These are phyloP conservation scores for Suhomyces sp. DNA, from an alignment of 805 yeast species.

Conservation along the genomic window DNA sequence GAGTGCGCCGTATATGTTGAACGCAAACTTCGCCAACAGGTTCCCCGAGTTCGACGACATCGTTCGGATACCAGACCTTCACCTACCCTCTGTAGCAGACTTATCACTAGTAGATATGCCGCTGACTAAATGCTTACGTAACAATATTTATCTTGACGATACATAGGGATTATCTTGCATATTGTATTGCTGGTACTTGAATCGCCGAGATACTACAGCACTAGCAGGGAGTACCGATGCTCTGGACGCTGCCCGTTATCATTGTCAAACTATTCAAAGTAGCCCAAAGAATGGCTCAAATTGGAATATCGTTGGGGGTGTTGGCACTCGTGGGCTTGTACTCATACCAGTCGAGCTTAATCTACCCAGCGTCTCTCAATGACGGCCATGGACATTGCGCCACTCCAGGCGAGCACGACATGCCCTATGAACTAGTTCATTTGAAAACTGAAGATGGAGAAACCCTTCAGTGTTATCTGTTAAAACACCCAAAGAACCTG, in stretches of 20 bases:
- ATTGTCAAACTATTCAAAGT: constrained; percentile 14
- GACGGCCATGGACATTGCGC: constrained; percentile 71
- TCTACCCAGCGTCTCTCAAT: constrained; percentile 83
- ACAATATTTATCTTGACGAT: neutral
- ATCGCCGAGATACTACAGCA: neutral
- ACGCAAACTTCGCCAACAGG: constrained; percentile 53
- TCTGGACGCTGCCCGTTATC: constrained; percentile 2
- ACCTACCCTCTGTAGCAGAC: neutral
- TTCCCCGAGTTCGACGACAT: constrained; percentile 9
- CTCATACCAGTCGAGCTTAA: constrained; percentile 58
- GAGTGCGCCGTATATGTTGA: constrained; percentile 52
- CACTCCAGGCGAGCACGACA: constrained; percentile 67
- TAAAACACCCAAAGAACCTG: constrained; percentile 46
- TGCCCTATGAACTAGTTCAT: constrained; percentile 59
- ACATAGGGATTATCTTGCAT: neutral
- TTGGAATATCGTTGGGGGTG: constrained; percentile 44
- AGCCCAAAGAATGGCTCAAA: constrained; percentile 31
- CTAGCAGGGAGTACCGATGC: neutral
- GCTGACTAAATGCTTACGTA: neutral
- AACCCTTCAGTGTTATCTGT: constrained; percentile 59
- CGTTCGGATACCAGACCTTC: neutral
- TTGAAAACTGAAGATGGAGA: constrained; percentile 71
- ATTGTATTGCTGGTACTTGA: neutral
- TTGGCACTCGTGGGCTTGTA: constrained; percentile 54
- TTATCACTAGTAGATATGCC: neutral